These are phyloP conservation scores for Syzygium aromaticum DNA, from an alignment of 345 rosid genomes.

Conservation along the genomic window DNA sequence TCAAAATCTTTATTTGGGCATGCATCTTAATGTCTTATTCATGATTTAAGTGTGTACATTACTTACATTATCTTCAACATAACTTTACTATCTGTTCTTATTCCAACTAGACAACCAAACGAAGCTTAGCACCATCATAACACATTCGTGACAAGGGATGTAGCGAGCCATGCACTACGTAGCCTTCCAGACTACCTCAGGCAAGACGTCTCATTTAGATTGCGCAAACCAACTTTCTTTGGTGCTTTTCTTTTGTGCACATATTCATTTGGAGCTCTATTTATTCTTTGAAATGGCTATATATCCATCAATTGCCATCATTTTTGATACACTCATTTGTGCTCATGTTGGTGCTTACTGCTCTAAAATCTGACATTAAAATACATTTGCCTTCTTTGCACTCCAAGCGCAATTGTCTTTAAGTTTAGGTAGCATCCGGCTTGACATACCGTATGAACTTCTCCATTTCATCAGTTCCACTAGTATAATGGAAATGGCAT, in stretches of 20 bases:
- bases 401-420: neutral
- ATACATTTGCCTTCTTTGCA: neutral
- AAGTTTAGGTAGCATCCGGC: neutral
- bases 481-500: neutral
- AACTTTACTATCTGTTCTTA: neutral
- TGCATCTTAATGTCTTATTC: neutral
- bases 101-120: neutral
- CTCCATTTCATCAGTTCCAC: neutral
- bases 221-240: neutral
- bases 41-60: neutral
- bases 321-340: neutral
- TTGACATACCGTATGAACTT: neutral
- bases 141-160: neutral
- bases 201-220: neutral
- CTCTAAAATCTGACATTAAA: neutral
- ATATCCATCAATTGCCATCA: neutral
- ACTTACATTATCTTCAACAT: neutral
- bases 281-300: neutral
- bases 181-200: neutral
- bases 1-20: neutral
- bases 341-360: neutral
- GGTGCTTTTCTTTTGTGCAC: neutral
- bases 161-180: neutral
- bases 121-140: neutral
- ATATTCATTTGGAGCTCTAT: neutral